These are phyloP conservation scores for Parmelia sp. DNA, from an alignment of 495 filamentous ascomycete genomes.

Conservation along the genomic window DNA sequence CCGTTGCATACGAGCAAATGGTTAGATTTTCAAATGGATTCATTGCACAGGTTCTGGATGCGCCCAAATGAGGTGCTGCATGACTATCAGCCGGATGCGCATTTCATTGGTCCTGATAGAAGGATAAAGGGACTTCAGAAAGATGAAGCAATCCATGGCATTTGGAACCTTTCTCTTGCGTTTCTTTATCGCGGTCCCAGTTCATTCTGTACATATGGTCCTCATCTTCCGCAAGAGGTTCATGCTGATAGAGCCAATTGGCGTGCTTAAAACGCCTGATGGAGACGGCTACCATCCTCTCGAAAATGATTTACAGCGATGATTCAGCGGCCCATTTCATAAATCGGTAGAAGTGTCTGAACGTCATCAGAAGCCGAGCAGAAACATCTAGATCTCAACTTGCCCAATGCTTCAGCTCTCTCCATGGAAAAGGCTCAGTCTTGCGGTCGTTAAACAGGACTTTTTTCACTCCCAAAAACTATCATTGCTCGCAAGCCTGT, in stretches of 20 bases:
- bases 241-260: neutral
- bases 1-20: slow-evolving; percentile 78
- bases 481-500: no score
- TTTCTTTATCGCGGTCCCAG: neutral
- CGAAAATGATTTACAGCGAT: neutral
- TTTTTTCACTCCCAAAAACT: no score
- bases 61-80: neutral
- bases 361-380: neutral
- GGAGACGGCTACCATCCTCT: neutral
- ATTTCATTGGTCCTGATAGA: neutral
- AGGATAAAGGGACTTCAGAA: neutral
- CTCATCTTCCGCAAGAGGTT: neutral
- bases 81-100: neutral
- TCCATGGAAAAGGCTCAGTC: no score
- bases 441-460: no score
- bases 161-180: neutral
- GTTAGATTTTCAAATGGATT: slow-evolving; percentile 73
- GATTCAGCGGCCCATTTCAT: neutral
- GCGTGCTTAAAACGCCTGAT: neutral
- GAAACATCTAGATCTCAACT: no score
- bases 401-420: no score
- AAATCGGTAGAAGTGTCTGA: neutral
- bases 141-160: neutral
- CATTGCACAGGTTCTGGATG: slow-evolving; percentile 39
- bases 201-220: neutral